Percentiles rank a stretch among this genome's conserved stretches.
Conservation (phyloP, 768 basidiomycete species). For the Suillus americanus region DNA sequence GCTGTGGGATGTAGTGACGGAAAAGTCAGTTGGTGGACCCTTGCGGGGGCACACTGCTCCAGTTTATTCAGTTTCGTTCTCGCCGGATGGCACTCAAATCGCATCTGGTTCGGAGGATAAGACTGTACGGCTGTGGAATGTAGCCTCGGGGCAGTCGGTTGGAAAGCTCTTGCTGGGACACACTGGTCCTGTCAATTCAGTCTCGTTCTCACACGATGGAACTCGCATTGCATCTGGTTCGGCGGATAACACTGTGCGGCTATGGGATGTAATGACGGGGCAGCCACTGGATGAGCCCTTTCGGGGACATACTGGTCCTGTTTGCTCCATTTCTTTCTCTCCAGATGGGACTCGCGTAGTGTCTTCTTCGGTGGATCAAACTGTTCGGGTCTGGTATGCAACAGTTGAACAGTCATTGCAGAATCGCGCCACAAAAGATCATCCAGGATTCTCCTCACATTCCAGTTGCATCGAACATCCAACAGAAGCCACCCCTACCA, state of each 20-base stretch:
- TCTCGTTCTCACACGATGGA: slow-evolving; percentile 19
- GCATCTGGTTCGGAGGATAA: slow-evolving; percentile 8
- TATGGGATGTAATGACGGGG: slow-evolving; percentile 6
- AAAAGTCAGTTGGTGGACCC: background rate
- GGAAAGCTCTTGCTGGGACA: slow-evolving; percentile 12
- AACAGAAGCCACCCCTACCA: background rate
- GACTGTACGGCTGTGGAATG: slow-evolving; percentile 14
- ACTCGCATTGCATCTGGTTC: slow-evolving; percentile 11
- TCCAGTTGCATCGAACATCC: background rate
- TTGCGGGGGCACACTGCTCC: slow-evolving; percentile 8
- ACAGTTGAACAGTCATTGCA: background rate
- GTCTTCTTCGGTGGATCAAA: background rate
- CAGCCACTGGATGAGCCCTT: background rate
- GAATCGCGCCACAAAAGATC: background rate
- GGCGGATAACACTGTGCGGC: slow-evolving; percentile 4
- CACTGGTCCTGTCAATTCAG: slow-evolving; percentile 8
- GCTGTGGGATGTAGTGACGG: slow-evolving; percentile 20
- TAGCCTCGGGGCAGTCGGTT: slow-evolving; percentile 5
- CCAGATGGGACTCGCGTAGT: slow-evolving; percentile 6
- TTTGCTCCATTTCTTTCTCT: background rate
- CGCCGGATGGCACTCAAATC: slow-evolving; percentile 11
- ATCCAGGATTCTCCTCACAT: background rate
- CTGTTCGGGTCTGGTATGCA: slow-evolving; percentile 10
- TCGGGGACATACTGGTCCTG: slow-evolving; percentile 1
- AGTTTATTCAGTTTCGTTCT: slow-evolving; percentile 11